Conservation (phyloP, 208 protist genomes). For the Trypanosoma brucei region DNA sequence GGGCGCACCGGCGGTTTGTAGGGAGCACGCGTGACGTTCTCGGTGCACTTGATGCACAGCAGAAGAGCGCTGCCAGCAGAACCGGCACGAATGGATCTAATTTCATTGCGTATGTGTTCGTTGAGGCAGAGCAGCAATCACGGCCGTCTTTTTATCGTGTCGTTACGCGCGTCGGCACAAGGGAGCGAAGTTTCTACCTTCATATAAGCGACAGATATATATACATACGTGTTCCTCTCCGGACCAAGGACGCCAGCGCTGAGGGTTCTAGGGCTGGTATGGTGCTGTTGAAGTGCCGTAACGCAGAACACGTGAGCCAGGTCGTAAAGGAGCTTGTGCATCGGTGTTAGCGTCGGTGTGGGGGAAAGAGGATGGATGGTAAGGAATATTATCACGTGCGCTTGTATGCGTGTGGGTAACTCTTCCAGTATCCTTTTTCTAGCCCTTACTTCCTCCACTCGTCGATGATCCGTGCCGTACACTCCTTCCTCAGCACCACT, state of each 20-base stretch:
- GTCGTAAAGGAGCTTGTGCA: slow-evolving; percentile 65
- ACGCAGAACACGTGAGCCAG: slow-evolving; percentile 77
- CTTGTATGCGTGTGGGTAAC: too few relatives aligned
- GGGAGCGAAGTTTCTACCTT: slow-evolving; percentile 59
- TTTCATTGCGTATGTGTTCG: slow-evolving; percentile 67
- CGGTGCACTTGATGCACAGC: slow-evolving; percentile 46
- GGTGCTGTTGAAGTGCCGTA: slow-evolving; percentile 70
- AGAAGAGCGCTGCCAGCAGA: slow-evolving; percentile 8
- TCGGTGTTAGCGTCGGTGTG: slow-evolving; percentile 1
- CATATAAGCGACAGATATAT: slow-evolving; percentile 67
- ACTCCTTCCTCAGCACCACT: too few relatives aligned
- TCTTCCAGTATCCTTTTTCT: too few relatives aligned
- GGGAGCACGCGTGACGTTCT: slow-evolving; percentile 47
- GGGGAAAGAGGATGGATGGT: background rate
- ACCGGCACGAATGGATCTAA: slow-evolving; percentile 4
- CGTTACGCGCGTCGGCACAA: slow-evolving; percentile 38
- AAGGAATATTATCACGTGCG: background rate
- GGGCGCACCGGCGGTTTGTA: slow-evolving; percentile 67
- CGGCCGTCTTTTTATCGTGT: slow-evolving; percentile 59
- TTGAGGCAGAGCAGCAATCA: slow-evolving; percentile 41
- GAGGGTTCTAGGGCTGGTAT: slow-evolving; percentile 12
- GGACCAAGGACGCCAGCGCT: slow-evolving; percentile 14
- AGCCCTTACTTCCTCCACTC: too few relatives aligned
- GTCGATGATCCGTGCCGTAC: too few relatives aligned
- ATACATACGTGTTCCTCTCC: slow-evolving; percentile 62